Conservation (phyloP, 805 yeast species). For the Nakazawaea sp. region DNA sequence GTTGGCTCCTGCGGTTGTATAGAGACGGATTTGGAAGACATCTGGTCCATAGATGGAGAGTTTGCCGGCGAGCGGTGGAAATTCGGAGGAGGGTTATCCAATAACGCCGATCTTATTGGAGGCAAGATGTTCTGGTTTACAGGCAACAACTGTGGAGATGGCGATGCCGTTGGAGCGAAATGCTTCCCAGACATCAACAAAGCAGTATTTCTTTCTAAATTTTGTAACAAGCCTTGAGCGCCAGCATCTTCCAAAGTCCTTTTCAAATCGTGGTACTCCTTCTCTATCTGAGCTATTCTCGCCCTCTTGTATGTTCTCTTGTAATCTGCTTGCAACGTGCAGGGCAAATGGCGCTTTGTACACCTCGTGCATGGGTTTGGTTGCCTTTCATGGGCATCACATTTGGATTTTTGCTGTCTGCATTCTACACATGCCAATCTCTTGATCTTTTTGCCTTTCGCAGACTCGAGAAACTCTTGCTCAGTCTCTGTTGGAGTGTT, state of each 20-base stretch:
- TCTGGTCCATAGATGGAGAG: not conserved
- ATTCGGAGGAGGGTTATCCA: slow-evolving; percentile 11
- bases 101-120: slow-evolving; percentile 6
- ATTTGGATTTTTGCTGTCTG: slow-evolving; percentile 88
- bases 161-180: slow-evolving; percentile 5
- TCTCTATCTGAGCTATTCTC: slow-evolving; percentile 73
- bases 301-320: slow-evolving; percentile 89
- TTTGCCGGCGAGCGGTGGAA: not conserved
- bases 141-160: slow-evolving; percentile 1
- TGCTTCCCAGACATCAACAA: slow-evolving; percentile 9
- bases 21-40: slow-evolving; percentile 2
- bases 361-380: slow-evolving; percentile 86
- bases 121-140: slow-evolving; percentile 2
- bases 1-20: slow-evolving; percentile 3
- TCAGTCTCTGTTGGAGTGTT: not conserved
- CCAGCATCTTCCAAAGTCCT: slow-evolving; percentile 32
- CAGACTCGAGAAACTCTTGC: not conserved
- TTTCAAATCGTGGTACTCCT: slow-evolving; percentile 66
- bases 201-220: slow-evolving; percentile 9
- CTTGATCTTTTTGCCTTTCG: slow-evolving; percentile 25
- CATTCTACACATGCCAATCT: slow-evolving; percentile 92
- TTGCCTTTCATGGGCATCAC: slow-evolving; percentile 73
- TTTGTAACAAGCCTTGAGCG: slow-evolving; percentile 10
- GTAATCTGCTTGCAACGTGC: slow-evolving; percentile 73
- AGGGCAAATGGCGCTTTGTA: slow-evolving; percentile 55